Evolutionary conservation across 2,329 filamentous ascomycete genomes (phyloP).

Genomic region (Magnaporthiopsis rhizophila): DNA sequence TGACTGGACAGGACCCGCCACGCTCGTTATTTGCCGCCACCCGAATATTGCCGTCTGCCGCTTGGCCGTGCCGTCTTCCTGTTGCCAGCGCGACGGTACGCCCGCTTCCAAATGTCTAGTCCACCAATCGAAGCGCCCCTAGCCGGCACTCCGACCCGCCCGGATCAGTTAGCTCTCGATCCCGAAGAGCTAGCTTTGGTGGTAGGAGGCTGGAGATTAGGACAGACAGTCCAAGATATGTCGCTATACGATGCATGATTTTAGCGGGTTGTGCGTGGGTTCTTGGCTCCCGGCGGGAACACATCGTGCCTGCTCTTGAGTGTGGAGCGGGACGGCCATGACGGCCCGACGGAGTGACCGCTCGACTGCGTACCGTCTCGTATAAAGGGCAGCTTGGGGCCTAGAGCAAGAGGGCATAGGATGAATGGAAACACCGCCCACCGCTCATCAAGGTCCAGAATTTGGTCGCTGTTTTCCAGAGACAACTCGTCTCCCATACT

Average conservation of each 20-base stretch:
- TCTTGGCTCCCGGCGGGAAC: background rate
- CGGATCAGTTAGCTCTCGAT: background rate
- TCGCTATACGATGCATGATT: background rate
- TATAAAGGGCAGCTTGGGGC: background rate
- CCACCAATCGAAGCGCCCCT: background rate
- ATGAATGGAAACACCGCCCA: background rate
- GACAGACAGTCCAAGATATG: background rate
- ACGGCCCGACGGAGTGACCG: background rate
- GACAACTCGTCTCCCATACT: background rate
- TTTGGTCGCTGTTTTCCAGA: background rate
- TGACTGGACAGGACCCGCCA: too few relatives aligned
- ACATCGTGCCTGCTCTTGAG: background rate
- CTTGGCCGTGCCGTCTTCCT: background rate
- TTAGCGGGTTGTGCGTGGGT: background rate
- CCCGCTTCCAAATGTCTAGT: background rate
- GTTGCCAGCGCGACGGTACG: background rate
- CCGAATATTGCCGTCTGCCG: background rate
- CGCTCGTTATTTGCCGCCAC: background rate
- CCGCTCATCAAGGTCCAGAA: background rate
- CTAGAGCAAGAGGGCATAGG: background rate
- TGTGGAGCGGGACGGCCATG: background rate
- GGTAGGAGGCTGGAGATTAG: background rate
- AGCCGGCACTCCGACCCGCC: background rate
- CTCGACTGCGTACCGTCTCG: too few relatives aligned
- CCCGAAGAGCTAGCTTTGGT: background rate